Conservation (phyloP, 768 basidiomycete genomes). For the Hydnomerulius pinastri region DNA sequence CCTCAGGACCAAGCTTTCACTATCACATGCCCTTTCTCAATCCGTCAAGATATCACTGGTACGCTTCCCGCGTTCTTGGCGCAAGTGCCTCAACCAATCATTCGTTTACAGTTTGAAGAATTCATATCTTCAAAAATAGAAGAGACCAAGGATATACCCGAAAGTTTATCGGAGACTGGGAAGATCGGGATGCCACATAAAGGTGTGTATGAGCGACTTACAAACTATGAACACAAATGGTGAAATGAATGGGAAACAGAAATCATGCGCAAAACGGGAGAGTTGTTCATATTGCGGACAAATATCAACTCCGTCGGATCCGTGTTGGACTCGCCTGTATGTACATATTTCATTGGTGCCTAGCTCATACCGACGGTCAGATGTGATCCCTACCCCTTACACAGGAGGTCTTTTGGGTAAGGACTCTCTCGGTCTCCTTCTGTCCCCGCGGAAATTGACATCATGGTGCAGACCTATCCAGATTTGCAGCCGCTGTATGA, state of each 20-base stretch:
- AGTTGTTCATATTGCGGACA: slow-evolving; percentile 88
- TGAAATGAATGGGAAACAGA: slow-evolving; percentile 48
- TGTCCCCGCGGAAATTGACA: slow-evolving; percentile 20
- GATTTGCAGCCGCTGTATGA: slow-evolving; percentile 95
- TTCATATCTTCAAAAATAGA: slow-evolving; percentile 92
- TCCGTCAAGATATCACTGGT: slow-evolving; percentile 96
- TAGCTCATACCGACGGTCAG: not conserved
- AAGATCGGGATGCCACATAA: slow-evolving; percentile 91
- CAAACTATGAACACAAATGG: slow-evolving; percentile 7
- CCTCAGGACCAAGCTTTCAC: slow-evolving; percentile 88
- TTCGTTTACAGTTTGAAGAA: slow-evolving; percentile 72
- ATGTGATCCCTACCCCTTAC: slow-evolving; percentile 3
- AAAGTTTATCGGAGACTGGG: slow-evolving; percentile 89
- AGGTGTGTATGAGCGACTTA: slow-evolving; percentile 41
- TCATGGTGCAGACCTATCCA: slow-evolving; percentile 73
- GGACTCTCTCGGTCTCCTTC: slow-evolving; percentile 21
- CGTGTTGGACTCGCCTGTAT: slow-evolving; percentile 91
- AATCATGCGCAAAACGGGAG: slow-evolving; percentile 97
- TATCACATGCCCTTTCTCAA: slow-evolving; percentile 94
- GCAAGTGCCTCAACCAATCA: not conserved
- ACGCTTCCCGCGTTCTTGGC: slow-evolving; percentile 17
- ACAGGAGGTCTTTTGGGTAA: slow-evolving; percentile 93
- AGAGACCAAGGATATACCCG: slow-evolving; percentile 95
- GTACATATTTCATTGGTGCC: slow-evolving; percentile 32
- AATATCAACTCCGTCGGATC: slow-evolving; percentile 96